Evolutionary conservation across 192 early-diverging fungal species (phyloP), one percentile per base, ranked within the genome.

Genomic region (Umbelopsis isabellina): DNA sequence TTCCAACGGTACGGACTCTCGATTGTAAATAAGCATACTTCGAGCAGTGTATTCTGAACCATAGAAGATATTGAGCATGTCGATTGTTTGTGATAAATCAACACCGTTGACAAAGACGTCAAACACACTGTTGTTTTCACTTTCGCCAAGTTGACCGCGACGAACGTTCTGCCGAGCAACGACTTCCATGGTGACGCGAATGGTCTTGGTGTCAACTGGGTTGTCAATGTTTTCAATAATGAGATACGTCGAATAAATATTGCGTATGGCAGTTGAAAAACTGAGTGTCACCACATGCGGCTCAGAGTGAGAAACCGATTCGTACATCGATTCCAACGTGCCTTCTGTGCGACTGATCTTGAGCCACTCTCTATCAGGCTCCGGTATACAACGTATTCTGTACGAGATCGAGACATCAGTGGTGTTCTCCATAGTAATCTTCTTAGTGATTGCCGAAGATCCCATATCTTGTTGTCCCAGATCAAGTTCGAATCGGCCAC

Each of bases 401-500:
- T 92, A 94, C 1, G 84, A 85, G 2, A 91, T 80, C 20, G 83
- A 61, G 30, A 88, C 85, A 48, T 68, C 74, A 3, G 77, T 70
- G 1, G 76, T 49, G 67, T 86, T 88, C 69, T 94, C 92, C 5
- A 94, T 35, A 0, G 81, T 75, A 22, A 94, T 66, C 58, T 92
- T 92, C 69, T 89, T 91, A 1, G 82, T 73, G 13, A 89, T 76
- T 35, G 82, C 79, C 2, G 74, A 66, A 2, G 81, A 71, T 1
- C 86, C 87, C 53, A 89, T 75, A 73, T 94, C 92, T 65, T 89
- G 89, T 68, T 92, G 92, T n/a, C 92, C 92, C 27, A 93, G 77
- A 80, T 93, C 87, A 8, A 94, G 79, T 44, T 91, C 91, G 73
- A 85, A 94, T 20, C 92, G 79, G 25, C 89, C 90, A 50, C 86